phyloP scores from a whole-genome alignment of 306 rosid genomes.

The Gastrolobium bilobum region DNA sequence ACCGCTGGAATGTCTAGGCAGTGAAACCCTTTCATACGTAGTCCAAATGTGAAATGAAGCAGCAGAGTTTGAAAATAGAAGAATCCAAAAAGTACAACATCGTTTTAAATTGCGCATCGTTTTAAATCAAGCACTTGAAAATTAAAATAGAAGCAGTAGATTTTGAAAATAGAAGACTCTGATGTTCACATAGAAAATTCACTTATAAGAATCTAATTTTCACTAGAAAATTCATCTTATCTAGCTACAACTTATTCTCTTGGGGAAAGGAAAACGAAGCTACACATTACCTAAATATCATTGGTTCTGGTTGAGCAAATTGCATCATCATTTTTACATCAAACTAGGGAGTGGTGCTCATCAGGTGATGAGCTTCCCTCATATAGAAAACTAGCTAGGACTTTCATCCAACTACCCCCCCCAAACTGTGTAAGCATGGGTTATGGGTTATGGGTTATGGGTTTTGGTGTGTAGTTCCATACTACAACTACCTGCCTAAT shows the following conservation, averaged over 20 bases:
- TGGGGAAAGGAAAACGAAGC: neutral
- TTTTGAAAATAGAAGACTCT: neutral
- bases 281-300: neutral
- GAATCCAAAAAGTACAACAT: neutral
- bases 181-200: neutral
- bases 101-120: too few species aligned
- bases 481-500: neutral
- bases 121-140: neutral
- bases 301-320: neutral
- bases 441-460: neutral
- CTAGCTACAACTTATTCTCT: constrained; percentile 15
- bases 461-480: neutral
- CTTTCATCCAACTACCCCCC: constrained; percentile 5
- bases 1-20: neutral
- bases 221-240: constrained; percentile 8
- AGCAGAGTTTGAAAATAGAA: neutral
- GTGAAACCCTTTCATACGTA: constrained; percentile 28
- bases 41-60: constrained; percentile 2
- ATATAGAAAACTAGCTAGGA: neutral
- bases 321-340: constrained; percentile 20
- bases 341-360: constrained; percentile 50
- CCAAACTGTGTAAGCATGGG: neutral
- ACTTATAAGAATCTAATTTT: neutral
- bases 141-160: neutral
- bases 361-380: constrained; percentile 64